Percentiles rank a stretch among this genome's conserved stretches.
Evolutionary conservation across 331 rosid species (phyloP).

Genomic region (Rhamnella rubrinervis): DNA sequence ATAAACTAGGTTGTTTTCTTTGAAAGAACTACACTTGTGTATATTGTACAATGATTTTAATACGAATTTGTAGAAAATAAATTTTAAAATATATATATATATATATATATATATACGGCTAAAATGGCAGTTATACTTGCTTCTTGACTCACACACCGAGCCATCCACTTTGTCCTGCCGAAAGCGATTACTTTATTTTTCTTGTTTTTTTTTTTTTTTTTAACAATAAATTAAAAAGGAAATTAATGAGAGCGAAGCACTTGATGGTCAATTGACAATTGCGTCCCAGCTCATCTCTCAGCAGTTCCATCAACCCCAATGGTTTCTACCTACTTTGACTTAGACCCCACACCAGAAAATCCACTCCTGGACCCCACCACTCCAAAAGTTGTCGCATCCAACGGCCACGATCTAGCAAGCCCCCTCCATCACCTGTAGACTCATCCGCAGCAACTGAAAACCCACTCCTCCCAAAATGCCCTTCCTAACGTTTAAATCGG

Average conservation of each 20-base stretch:
- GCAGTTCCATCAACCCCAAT: slow-evolving; percentile 16
- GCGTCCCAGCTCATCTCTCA: slow-evolving; percentile 18
- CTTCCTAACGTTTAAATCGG: slow-evolving; percentile 33
- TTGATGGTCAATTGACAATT: slow-evolving; percentile 7
- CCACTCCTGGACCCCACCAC: slow-evolving; percentile 1
- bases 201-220: too few species aligned
- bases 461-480: slow-evolving; percentile 35
- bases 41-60: neutral
- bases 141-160: slow-evolving; percentile 1
- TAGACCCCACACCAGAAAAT: neutral
- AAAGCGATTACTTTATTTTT: neutral
- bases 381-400: slow-evolving; percentile 20
- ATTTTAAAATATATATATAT: too few species aligned
- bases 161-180: neutral
- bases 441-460: slow-evolving; percentile 1
- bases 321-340: slow-evolving; percentile 17
- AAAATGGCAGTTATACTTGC: slow-evolving; percentile 2
- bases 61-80: neutral
- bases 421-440: neutral
- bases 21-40: too few species aligned
- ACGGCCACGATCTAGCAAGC: slow-evolving; percentile 21
- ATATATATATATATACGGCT: too few species aligned
- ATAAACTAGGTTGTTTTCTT: too few species aligned
- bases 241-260: neutral
- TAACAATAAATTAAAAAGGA: neutral